These are phyloP conservation scores for Pseudopediastrum boryanum DNA, from an alignment of 139 green algal species.

Conservation along the genomic window DNA sequence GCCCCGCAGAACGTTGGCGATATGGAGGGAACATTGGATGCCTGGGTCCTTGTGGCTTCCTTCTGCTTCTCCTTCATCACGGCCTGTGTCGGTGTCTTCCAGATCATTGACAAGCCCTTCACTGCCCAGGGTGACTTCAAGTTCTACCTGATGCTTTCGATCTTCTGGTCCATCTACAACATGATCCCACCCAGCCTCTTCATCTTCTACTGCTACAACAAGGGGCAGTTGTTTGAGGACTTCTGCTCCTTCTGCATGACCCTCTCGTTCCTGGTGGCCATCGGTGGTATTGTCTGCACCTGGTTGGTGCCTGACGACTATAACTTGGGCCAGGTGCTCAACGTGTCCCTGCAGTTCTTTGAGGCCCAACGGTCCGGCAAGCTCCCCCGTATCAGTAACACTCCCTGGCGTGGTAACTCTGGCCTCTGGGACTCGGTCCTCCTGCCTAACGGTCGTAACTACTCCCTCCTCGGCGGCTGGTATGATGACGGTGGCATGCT, in stretches of 20 bases:
- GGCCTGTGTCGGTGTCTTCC: slow-evolving; percentile 29
- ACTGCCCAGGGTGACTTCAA: slow-evolving; percentile 48
- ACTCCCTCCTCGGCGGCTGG: slow-evolving; percentile 39
- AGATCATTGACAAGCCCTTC: slow-evolving; percentile 48
- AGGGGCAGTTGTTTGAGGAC: slow-evolving; percentile 44
- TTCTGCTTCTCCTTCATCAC: slow-evolving; percentile 43
- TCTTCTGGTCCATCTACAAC: slow-evolving; percentile 50
- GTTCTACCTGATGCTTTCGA: slow-evolving; percentile 42
- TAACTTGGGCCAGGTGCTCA: slow-evolving; percentile 42
- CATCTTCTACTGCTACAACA: slow-evolving; percentile 52
- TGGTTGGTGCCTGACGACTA: slow-evolving; percentile 47
- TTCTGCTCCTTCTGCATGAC: slow-evolving; percentile 46
- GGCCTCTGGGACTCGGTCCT: slow-evolving; percentile 42
- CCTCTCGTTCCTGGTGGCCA: slow-evolving; percentile 36
- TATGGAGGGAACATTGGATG: slow-evolving; percentile 44
- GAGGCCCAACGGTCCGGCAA: slow-evolving; percentile 41
- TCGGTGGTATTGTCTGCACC: slow-evolving; percentile 39
- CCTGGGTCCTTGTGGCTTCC: slow-evolving; percentile 36
- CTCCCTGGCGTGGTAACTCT: slow-evolving; percentile 38
- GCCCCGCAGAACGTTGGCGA: slow-evolving; percentile 33
- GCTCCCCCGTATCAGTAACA: slow-evolving; percentile 40
- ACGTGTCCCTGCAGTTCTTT: slow-evolving; percentile 48
- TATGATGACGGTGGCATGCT: slow-evolving; percentile 45
- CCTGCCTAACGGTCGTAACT: slow-evolving; percentile 40
- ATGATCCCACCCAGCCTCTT: slow-evolving; percentile 43